Percentiles rank a stretch among this genome's conserved stretches.
Conservation (phyloP, 805 yeast genomes). For the Candida xiaguanensis region DNA sequence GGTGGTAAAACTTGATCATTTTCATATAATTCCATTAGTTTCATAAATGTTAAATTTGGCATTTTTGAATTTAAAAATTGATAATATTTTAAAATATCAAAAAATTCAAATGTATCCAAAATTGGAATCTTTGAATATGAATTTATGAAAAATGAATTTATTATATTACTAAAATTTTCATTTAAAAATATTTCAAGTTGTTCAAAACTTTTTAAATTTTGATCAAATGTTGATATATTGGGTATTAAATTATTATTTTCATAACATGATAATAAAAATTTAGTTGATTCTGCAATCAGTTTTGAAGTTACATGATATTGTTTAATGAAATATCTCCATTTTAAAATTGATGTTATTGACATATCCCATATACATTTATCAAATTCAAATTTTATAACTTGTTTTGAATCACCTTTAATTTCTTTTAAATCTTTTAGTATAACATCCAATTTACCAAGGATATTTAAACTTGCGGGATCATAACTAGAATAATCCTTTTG, state of each 20-base stretch:
- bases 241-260: constrained; percentile 3
- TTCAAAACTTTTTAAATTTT: constrained; percentile 11
- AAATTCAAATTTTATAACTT: constrained; percentile 5
- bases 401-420: constrained; percentile 9
- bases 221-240: constrained; percentile 10
- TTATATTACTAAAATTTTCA: constrained; percentile 14
- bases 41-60: constrained; percentile 17
- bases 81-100: constrained; percentile 27
- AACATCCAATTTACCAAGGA: constrained; percentile 26
- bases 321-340: constrained; percentile 24
- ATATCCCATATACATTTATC: constrained; percentile 30
- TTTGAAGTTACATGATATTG: constrained; percentile 11
- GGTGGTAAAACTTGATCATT: constrained; percentile 6
- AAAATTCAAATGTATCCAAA: constrained; percentile 23
- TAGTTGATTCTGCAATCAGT: constrained; percentile 10
- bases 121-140: constrained; percentile 33
- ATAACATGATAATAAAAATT: constrained; percentile 14
- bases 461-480: constrained; percentile 24
- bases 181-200: constrained; percentile 18
- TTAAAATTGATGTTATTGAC: constrained; percentile 26
- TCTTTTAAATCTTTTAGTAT: constrained; percentile 23
- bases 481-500: constrained; percentile 17
- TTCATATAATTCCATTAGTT: constrained; percentile 12
- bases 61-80: constrained; percentile 18
- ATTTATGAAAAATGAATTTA: constrained; percentile 28